These are phyloP conservation scores for Saturnispora bothae DNA, from an alignment of 805 yeast species.

Conservation along the genomic window DNA sequence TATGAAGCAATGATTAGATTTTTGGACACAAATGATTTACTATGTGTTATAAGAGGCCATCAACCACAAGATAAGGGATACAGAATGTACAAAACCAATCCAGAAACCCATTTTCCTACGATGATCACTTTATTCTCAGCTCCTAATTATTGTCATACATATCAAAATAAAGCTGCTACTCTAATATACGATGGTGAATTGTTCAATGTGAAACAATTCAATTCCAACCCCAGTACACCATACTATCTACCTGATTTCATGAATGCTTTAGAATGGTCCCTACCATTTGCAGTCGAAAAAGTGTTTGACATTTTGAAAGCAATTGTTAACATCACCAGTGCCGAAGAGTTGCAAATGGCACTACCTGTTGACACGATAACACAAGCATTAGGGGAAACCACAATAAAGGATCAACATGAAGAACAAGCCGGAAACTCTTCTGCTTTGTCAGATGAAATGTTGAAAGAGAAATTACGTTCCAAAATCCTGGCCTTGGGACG, in stretches of 20 bases:
- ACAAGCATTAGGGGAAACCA: conserved; percentile 5
- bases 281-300: conserved; percentile 95
- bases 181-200: conserved; percentile 84
- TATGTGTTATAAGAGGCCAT: conserved; percentile 85
- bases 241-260: conserved; percentile 94
- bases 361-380: conserved; percentile 6
- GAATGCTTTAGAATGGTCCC: conserved; percentile 96
- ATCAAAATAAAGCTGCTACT: conserved; percentile 89
- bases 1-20: conserved; percentile 75
- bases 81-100: conserved; percentile 81
- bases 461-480: conserved; percentile 9
- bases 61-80: conserved; percentile 97
- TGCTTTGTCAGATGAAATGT: conserved; percentile 10
- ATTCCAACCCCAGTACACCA: conserved; percentile 60
- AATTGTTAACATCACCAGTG: conserved; percentile 53
- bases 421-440: conserved; percentile 8
- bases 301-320: conserved; percentile 87
- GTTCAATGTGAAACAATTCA: conserved; percentile 90
- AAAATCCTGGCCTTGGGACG: conserved; percentile 26
- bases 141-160: conserved; percentile 85
- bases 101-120: conserved; percentile 89
- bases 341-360: conserved; percentile 9
- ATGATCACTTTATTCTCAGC: conserved; percentile 87
- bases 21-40: conserved; percentile 61
- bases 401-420: background rate